Evolutionary conservation across 257 asterid species (phyloP).

Genomic region (Jaltomata sinuosa): DNA sequence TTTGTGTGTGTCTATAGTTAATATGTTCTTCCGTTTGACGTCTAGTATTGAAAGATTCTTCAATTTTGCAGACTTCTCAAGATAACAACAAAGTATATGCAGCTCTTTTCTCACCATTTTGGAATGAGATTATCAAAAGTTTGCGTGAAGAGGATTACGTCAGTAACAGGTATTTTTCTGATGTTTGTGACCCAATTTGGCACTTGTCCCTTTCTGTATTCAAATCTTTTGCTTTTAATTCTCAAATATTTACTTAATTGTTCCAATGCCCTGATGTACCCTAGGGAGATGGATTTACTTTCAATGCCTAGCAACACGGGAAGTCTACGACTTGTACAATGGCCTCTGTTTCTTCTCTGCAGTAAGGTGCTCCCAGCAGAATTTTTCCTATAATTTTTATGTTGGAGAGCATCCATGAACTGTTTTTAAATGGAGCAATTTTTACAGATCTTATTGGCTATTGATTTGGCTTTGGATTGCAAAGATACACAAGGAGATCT

Average conservation of each 20-base stretch:
- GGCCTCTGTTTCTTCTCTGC: slow-evolving; percentile 97
- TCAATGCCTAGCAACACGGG: slow-evolving; percentile 97
- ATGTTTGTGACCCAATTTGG: background rate
- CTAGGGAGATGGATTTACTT: slow-evolving; percentile 96
- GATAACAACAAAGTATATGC: slow-evolving; percentile 69
- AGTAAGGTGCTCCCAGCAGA: slow-evolving; percentile 60
- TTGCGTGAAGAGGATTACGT: slow-evolving; percentile 96
- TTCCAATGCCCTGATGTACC: background rate
- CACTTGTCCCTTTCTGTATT: background rate
- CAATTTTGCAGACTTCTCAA: slow-evolving; percentile 37
- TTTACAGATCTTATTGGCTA: slow-evolving; percentile 79
- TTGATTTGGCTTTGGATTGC: slow-evolving; percentile 97
- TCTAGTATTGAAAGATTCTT: background rate
- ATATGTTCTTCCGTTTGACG: slow-evolving; percentile 4
- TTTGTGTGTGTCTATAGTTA: background rate
- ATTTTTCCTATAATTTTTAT: slow-evolving; percentile 1
- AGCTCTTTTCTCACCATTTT: slow-evolving; percentile 86
- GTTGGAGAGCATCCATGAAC: background rate
- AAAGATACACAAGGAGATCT: slow-evolving; percentile 86
- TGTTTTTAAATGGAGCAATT: background rate
- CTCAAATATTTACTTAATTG: background rate
- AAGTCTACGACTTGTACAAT: slow-evolving; percentile 80
- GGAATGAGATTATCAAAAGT: slow-evolving; percentile 94
- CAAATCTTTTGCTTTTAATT: background rate
- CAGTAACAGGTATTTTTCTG: slow-evolving; percentile 63